phyloP scores from a whole-genome alignment of 495 filamentous ascomycete species.

The Lindgomyces ingoldianus region DNA sequence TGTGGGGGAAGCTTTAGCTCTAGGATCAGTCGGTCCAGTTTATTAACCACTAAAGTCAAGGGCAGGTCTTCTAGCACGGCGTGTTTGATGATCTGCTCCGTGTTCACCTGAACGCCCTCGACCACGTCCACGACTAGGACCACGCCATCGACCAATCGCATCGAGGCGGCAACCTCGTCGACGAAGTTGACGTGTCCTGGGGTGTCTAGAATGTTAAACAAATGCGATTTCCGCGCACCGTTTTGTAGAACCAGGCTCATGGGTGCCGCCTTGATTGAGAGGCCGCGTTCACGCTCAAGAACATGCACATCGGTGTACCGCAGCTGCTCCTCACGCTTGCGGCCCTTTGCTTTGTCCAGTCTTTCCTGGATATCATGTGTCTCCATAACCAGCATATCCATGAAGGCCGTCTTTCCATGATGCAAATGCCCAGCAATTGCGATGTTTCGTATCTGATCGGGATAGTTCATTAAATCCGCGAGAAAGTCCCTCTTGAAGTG shows the following conservation, averaged over 20 bases:
- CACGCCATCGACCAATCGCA: slow-evolving; percentile 87
- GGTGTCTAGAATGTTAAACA: slow-evolving; percentile 93
- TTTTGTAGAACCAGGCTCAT: slow-evolving; percentile 91
- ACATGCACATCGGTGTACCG: slow-evolving; percentile 92
- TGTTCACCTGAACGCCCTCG: slow-evolving; percentile 96
- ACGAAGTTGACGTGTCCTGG: slow-evolving; percentile 98
- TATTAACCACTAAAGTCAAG: slow-evolving; percentile 88
- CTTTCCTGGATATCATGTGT: slow-evolving; percentile 83
- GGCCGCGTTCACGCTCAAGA: slow-evolving; percentile 80
- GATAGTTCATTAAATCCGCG: slow-evolving; percentile 94
- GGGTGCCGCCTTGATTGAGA: slow-evolving; percentile 92
- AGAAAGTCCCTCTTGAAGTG: slow-evolving; percentile 86
- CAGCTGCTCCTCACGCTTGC: slow-evolving; percentile 83
- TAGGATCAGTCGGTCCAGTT: slow-evolving; percentile 92
- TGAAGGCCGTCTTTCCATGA: slow-evolving; percentile 95
- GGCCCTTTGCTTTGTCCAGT: slow-evolving; percentile 75
- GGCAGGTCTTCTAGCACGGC: slow-evolving; percentile 88
- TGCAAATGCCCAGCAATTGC: slow-evolving; percentile 91
- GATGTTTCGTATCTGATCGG: slow-evolving; percentile 89
- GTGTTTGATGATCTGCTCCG: slow-evolving; percentile 95
- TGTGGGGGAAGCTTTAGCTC: slow-evolving; percentile 93
- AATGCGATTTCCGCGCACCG: slow-evolving; percentile 90
- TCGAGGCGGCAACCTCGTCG: slow-evolving; percentile 86
- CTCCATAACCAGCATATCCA: slow-evolving; percentile 96
- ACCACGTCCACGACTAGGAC: slow-evolving; percentile 94